phyloP scores from a whole-genome alignment of 306 rosid species.

The Cucurbita maxima region DNA sequence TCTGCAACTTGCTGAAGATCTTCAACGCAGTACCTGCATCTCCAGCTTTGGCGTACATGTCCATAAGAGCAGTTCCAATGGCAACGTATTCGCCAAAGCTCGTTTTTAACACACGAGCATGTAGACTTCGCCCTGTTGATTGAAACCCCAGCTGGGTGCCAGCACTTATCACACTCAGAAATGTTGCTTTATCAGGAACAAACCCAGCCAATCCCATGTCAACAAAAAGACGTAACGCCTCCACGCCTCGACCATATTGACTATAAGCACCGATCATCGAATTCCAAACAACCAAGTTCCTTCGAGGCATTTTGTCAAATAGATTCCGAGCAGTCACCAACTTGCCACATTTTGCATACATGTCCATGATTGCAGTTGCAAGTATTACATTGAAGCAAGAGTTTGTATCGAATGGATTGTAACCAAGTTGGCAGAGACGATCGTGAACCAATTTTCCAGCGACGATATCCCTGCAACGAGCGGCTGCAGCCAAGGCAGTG shows the following conservation, averaged over 20 bases:
- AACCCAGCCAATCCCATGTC: constrained; percentile 25
- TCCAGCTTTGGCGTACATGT: constrained; percentile 67
- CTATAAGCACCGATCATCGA: constrained; percentile 48
- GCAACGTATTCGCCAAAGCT: constrained; percentile 19
- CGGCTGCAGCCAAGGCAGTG: constrained; percentile 57
- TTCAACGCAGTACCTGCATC: constrained; percentile 32
- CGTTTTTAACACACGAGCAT: constrained; percentile 35
- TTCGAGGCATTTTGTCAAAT: constrained; percentile 49
- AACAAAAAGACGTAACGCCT: constrained; percentile 32
- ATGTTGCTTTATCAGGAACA: constrained; percentile 39
- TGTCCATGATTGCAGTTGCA: constrained; percentile 50
- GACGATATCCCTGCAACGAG: constrained; percentile 41
- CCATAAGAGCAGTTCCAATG: constrained; percentile 48
- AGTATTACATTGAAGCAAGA: constrained; percentile 34
- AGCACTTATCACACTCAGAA: constrained; percentile 35
- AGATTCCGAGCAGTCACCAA: constrained; percentile 38
- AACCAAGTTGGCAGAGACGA: constrained; percentile 30
- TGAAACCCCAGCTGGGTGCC: constrained; percentile 35
- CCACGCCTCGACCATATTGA: constrained; percentile 31
- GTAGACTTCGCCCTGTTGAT: constrained; percentile 46
- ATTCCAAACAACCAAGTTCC: constrained; percentile 54
- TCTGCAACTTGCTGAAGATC: constrained; percentile 30
- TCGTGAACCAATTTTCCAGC: constrained; percentile 40
- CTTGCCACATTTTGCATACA: constrained; percentile 71
- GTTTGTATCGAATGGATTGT: constrained; percentile 34